Conservation (phyloP, 768 basidiomycete genomes). For the Agaricus blazei region DNA sequence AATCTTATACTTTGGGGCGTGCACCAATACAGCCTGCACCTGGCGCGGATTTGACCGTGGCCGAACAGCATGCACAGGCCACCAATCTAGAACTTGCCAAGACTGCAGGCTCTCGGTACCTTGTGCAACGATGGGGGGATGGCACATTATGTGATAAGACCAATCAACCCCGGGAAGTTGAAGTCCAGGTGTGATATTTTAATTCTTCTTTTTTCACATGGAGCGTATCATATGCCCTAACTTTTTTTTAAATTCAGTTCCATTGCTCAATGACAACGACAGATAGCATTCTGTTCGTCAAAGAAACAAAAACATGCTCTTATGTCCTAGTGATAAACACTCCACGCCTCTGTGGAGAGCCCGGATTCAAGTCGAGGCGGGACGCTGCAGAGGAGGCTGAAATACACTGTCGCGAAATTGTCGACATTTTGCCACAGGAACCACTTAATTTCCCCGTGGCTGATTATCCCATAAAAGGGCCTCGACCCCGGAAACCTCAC, state of each 20-base stretch:
- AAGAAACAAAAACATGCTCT: conserved; percentile 90
- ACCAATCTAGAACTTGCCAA: conserved; percentile 74
- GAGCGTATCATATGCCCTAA: conserved; percentile 13
- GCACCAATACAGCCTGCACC: conserved; percentile 57
- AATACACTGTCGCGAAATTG: conserved; percentile 78
- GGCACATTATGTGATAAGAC: conserved; percentile 95
- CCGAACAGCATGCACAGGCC: conserved; percentile 58
- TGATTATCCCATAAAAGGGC: conserved; percentile 51
- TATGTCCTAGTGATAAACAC: conserved; percentile 95
- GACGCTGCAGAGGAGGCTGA: conserved; percentile 62
- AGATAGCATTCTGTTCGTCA: conserved; percentile 86
- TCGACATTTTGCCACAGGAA: conserved; percentile 31
- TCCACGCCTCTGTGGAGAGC: conserved; percentile 88
- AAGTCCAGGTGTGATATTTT: conserved; percentile 76
- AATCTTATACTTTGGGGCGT: conserved; percentile 72
- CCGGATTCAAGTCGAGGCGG: conserved; percentile 79
- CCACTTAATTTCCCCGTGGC: conserved; percentile 38
- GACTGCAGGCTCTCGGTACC: conserved; percentile 79
- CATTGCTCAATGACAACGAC: conserved; percentile 95
- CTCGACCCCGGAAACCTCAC: conserved; percentile 40
- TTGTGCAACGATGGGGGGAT: conserved; percentile 87
- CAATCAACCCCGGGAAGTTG: conserved; percentile 79
- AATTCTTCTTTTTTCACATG: conserved; percentile 12
- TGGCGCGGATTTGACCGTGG: conserved; percentile 59
- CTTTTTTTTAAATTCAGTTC: conserved; percentile 48